These are phyloP conservation scores for Narthecium ossifragum DNA, from an alignment of 106 monocot genomes.

Conservation along the genomic window DNA sequence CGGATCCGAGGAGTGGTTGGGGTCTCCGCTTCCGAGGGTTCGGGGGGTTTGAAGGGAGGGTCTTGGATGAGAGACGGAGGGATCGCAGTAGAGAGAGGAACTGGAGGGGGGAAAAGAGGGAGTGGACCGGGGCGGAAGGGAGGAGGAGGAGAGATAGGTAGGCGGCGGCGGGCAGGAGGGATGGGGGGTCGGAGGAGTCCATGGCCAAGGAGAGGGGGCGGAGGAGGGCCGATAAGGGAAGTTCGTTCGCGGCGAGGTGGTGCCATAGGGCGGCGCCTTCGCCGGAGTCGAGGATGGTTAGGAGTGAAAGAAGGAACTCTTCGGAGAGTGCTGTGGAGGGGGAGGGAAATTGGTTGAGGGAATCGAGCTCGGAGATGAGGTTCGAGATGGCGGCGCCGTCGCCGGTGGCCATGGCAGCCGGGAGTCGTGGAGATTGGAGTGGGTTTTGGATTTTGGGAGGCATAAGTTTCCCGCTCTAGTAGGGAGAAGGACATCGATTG, in stretches of 20 bases:
- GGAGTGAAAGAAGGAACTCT: no score
- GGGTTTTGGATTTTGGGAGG: no score
- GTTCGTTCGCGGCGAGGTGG: slow-evolving; percentile 14
- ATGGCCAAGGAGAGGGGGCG: slow-evolving; percentile 42
- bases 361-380: no score
- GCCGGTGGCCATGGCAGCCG: no score
- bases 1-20: not conserved
- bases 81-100: slow-evolving; percentile 76
- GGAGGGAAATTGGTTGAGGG: no score
- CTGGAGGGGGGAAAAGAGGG: slow-evolving; percentile 60
- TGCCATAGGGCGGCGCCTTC: slow-evolving; percentile 20
- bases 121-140: slow-evolving; percentile 45
- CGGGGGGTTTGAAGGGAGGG: not conserved
- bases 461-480: no score
- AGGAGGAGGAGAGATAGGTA: slow-evolving; percentile 71
- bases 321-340: no score
- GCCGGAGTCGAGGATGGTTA: slow-evolving; percentile 23
- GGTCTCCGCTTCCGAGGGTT: not conserved
- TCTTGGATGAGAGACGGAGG: slow-evolving; percentile 50
- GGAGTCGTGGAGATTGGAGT: no score
- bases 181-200: slow-evolving; percentile 28
- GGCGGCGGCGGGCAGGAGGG: slow-evolving; percentile 52
- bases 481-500: no score
- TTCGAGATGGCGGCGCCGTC: no score
- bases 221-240: slow-evolving; percentile 43